phyloP scores from a whole-genome alignment of 257 asterid genomes.

The Ilex asprella region DNA sequence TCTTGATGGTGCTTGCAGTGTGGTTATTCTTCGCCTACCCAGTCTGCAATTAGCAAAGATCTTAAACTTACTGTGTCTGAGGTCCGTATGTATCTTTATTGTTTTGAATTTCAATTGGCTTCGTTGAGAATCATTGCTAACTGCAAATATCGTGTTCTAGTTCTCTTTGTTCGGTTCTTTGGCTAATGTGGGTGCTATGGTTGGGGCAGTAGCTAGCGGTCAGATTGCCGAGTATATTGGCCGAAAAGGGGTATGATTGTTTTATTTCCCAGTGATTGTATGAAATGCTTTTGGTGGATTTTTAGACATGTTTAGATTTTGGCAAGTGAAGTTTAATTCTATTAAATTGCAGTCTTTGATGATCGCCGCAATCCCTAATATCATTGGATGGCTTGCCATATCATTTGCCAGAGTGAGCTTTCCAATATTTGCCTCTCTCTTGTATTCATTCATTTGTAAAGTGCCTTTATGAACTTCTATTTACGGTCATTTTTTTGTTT shows the following conservation, averaged over 20 bases:
- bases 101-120: conserved; percentile 6
- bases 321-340: neutral
- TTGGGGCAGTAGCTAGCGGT: conserved; percentile 96
- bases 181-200: conserved; percentile 96
- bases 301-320: no score
- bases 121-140: conserved; percentile 6
- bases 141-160: conserved; percentile 20
- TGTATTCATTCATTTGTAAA: no score
- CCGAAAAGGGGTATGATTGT: conserved; percentile 69
- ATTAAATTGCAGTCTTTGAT: conserved; percentile 54
- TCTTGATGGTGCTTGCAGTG: conserved; percentile 40
- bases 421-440: neutral
- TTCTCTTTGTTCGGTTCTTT: conserved; percentile 89
- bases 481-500: conserved; percentile 3
- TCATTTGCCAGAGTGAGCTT: conserved; percentile 73
- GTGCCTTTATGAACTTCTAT: neutral
- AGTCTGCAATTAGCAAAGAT: conserved; percentile 55
- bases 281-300: neutral
- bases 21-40: conserved; percentile 93
- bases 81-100: conserved; percentile 31
- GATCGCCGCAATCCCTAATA: conserved; percentile 90
- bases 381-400: conserved; percentile 90
- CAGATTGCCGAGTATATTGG: conserved; percentile 96
- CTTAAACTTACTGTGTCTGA: conserved; percentile 74
- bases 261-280: neutral